phyloP scores from a whole-genome alignment of 1,284 basidiomycete species.

The Tilletia caries region DNA sequence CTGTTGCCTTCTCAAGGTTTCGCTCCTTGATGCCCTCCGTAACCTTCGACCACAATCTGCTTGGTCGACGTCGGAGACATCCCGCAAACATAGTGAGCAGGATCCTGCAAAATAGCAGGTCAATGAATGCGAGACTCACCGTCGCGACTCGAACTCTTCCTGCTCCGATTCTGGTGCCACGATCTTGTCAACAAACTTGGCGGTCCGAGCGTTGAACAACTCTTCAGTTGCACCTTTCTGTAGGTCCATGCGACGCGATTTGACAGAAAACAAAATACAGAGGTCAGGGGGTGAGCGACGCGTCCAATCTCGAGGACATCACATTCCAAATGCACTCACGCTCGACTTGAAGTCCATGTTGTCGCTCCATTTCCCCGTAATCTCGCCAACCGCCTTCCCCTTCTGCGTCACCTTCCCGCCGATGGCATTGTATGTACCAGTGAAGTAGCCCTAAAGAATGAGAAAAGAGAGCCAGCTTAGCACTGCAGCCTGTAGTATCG shows the following conservation, averaged over 20 bases:
- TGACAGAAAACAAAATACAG: constrained; percentile 5
- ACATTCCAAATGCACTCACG: too few relatives aligned
- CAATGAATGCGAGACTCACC: constrained; percentile 61
- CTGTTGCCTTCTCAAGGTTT: constrained; percentile 91
- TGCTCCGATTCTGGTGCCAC: constrained; percentile 81
- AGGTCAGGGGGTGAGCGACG: background rate
- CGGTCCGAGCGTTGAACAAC: constrained; percentile 76
- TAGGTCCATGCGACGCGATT: background rate
- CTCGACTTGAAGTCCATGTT: constrained; percentile 78
- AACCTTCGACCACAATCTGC: constrained; percentile 71
- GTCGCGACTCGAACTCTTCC: constrained; percentile 77
- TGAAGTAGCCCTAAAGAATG: constrained; percentile 75
- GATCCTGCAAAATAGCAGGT: constrained; percentile 72
- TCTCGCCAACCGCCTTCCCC: constrained; percentile 73
- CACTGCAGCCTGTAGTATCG: too few relatives aligned
- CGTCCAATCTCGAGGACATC: background rate
- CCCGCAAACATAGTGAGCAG: constrained; percentile 39
- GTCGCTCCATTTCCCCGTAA: constrained; percentile 86
- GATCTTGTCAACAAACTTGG: constrained; percentile 73
- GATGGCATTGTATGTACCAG: constrained; percentile 90
- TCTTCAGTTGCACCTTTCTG: constrained; percentile 69
- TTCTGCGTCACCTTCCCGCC: constrained; percentile 73
- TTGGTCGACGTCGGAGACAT: constrained; percentile 21
- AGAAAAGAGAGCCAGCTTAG: background rate
- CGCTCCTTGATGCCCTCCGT: constrained; percentile 80